phyloP scores from a whole-genome alignment of 331 rosid genomes.

The Telfairia occidentalis region DNA sequence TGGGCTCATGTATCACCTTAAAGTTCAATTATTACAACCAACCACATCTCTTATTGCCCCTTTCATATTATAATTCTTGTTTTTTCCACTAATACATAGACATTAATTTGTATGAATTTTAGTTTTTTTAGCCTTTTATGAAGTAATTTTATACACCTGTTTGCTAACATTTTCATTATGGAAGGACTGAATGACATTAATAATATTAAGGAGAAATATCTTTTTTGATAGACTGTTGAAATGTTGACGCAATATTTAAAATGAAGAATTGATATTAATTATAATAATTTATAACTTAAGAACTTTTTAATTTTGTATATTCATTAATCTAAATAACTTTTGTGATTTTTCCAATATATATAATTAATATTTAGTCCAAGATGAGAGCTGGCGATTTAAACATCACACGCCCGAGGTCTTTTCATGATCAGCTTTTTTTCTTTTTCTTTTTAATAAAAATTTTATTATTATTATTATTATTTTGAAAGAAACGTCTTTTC shows the following conservation, averaged over 20 bases:
- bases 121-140: background rate
- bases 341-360: background rate
- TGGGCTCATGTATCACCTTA: slow-evolving; percentile 30
- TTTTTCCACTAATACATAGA: background rate
- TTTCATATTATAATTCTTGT: background rate
- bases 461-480: no score
- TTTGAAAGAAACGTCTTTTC: background rate
- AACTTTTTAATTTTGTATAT: no score
- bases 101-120: background rate
- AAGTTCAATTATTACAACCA: slow-evolving; percentile 15
- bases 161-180: background rate
- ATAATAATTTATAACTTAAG: no score
- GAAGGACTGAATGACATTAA: background rate
- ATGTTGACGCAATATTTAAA: background rate
- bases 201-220: background rate
- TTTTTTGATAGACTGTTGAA: background rate
- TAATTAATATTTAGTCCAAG: background rate
- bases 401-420: background rate
- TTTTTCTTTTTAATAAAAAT: no score
- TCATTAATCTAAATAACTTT: no score
- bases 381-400: background rate
- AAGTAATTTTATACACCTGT: background rate
- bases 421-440: no score
- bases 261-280: background rate
- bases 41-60: background rate